Evolutionary conservation across 2,329 filamentous ascomycete species (phyloP).

Genomic region (Ophiostoma triangulosporum): DNA sequence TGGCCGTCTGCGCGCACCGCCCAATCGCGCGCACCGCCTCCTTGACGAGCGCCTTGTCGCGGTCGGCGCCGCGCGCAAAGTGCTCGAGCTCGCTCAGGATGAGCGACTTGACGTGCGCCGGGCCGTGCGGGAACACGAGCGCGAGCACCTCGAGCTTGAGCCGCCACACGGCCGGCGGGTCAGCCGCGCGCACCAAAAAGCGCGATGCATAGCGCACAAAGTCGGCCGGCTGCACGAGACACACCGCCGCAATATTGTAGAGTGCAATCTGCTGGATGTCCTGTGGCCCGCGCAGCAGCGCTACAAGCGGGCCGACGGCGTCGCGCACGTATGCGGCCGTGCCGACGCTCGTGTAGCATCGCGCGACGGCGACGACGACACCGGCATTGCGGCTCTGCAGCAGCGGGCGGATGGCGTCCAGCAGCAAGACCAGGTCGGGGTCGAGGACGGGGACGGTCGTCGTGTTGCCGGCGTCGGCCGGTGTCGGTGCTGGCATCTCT

Average conservation of each 20-base stretch:
- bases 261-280: slow-evolving; percentile 85
- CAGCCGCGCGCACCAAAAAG: slow-evolving; percentile 72
- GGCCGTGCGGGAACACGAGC: slow-evolving; percentile 75
- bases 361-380: slow-evolving; percentile 75
- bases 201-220: slow-evolving; percentile 83
- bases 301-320: slow-evolving; percentile 72
- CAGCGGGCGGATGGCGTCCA: slow-evolving; percentile 70
- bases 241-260: slow-evolving; percentile 92
- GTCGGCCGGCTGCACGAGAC: slow-evolving; percentile 57
- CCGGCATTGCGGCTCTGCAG: slow-evolving; percentile 87
- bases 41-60: slow-evolving; percentile 62
- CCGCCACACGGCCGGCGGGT: slow-evolving; percentile 71
- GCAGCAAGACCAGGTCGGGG: slow-evolving; percentile 66
- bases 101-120: slow-evolving; percentile 63
- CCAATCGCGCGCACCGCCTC: slow-evolving; percentile 90
- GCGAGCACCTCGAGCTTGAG: slow-evolving; percentile 87
- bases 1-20: slow-evolving; percentile 66
- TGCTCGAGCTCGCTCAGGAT: slow-evolving; percentile 89
- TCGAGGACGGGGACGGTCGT: slow-evolving; percentile 53
- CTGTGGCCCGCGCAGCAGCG: slow-evolving; percentile 67
- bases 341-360: slow-evolving; percentile 75
- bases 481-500: slow-evolving; percentile 15
- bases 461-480: slow-evolving; percentile 14
- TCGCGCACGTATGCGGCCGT: slow-evolving; percentile 61
- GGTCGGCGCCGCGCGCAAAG: slow-evolving; percentile 63